Base-by-base conservation (phyloP, 1,284 basidiomycete genomes). In the Pholiota adiposa region DNA sequence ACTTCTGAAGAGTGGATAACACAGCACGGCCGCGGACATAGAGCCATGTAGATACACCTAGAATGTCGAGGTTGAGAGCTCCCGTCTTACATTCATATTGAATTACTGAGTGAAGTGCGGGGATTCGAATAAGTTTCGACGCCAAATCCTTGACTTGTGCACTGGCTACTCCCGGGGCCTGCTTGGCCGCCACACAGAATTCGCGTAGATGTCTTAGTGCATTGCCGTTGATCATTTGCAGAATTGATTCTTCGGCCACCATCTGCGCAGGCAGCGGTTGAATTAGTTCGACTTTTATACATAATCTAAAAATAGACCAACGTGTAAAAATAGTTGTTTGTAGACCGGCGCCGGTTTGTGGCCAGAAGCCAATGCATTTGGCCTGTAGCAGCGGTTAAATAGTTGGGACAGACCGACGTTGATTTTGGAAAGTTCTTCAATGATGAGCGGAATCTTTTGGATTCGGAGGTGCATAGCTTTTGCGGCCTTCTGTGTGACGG, bases 181-280 rank as follows among this genome's bases (percentile, higher is more conserved):
- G 31, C 54, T 31, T 12, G 14, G 43, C 18, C 4, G 4, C 2
- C 3, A 25, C 48, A 16, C 48, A 50, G 18, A 59, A 44, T 23
- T 56, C 23, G 9, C 11, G 16, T 9, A 71, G 54, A n/a, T 25
- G 23, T 14, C 59, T 11, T 27, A 72, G 34, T 7, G 56, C 59
- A 4, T 53, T 33, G 27, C 52, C 14, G 29, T 64, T 65, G 1
- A 63, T 43, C 43, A 68, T 58, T 51, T 70, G 69, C 8, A 71
- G 55, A 5, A 63, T 63, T 6, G 65, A 68, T 56, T 71, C 70
- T 48, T 71, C 67, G 3, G 67, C 64, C 8, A 40, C 51, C 9
- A 71, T 23, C 67, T 69, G 21, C 11, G 3, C 4, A 23, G 4
- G 8, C n/a, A 44, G n/a, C 21, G 41, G 18, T 21, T 44, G n/a